These are phyloP conservation scores for Aristolochia californica DNA, from an alignment of 164 flowering plant genomes.

Conservation along the genomic window DNA sequence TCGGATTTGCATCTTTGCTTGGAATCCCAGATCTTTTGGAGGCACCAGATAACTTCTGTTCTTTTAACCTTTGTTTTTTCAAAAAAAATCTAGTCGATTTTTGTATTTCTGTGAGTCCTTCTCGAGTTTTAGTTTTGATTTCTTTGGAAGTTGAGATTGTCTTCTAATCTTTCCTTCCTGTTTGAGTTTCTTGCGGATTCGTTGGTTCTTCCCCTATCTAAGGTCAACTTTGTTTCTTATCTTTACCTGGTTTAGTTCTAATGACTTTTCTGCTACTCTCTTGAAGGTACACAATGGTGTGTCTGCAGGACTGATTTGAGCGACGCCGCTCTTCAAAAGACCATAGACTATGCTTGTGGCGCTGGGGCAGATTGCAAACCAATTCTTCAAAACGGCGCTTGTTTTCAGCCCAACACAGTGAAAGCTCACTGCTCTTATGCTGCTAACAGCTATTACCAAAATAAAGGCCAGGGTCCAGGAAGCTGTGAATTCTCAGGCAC, in stretches of 20 bases:
- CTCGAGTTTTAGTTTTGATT: too few relatives aligned
- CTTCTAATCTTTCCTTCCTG: not conserved
- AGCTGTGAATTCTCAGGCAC: conserved; percentile 58
- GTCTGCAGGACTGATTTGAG: conserved; percentile 41
- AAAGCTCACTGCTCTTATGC: conserved; percentile 68
- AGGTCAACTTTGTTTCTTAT: not conserved
- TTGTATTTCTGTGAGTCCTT: too few relatives aligned
- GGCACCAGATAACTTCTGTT: not conserved
- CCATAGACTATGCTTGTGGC: conserved; percentile 84
- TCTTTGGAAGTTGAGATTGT: too few relatives aligned
- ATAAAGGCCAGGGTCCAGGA: conserved; percentile 32
- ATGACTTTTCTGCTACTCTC: not conserved
- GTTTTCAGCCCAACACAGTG: conserved; percentile 65
- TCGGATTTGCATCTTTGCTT: not conserved
- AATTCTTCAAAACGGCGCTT: conserved; percentile 48
- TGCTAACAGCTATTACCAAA: conserved; percentile 75
- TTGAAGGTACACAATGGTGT: conserved; percentile 47
- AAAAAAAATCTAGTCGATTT: too few relatives aligned
- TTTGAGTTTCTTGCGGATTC: not conserved
- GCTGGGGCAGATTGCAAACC: conserved; percentile 68
- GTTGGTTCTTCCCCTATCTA: not conserved
- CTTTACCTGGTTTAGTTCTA: not conserved
- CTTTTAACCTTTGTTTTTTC: too few relatives aligned
- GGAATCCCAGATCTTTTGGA: not conserved
- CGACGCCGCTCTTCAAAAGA: conserved; percentile 42